Conservation (phyloP, 1,284 basidiomycete genomes). For the Meripilus lineatus region DNA sequence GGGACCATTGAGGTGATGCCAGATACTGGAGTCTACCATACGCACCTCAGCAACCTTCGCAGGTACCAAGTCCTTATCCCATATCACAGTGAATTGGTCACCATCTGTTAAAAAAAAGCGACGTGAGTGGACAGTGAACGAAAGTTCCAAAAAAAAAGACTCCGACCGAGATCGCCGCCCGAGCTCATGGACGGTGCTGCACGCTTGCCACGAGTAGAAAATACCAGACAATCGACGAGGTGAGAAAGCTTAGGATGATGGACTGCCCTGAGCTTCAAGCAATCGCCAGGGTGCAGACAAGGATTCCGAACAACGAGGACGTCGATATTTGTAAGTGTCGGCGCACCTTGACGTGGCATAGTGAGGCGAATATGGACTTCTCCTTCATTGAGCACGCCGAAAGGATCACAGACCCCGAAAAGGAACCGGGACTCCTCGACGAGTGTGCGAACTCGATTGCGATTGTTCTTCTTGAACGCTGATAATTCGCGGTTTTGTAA, state of each 20-base stretch:
- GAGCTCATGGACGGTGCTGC: conserved; percentile 66
- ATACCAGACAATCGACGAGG: conserved; percentile 61
- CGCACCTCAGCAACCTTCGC: conserved; percentile 45
- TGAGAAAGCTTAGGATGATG: conserved; percentile 44
- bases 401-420: conserved; percentile 64
- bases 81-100: conserved; percentile 62
- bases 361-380: conserved; percentile 59
- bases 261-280: conserved; percentile 56
- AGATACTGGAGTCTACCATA: background rate
- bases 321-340: conserved; percentile 52
- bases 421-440: conserved; percentile 55
- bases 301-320: conserved; percentile 63
- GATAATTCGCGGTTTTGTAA: conserved; percentile 46
- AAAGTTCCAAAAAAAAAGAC: background rate
- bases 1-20: background rate
- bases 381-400: conserved; percentile 53
- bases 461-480: conserved; percentile 49
- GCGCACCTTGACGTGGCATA: conserved; percentile 41
- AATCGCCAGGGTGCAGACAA: conserved; percentile 64
- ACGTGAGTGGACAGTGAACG: conserved; percentile 2
- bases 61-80: conserved; percentile 62
- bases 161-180: conserved; percentile 54
- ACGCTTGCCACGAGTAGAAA: conserved; percentile 53
- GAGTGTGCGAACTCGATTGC: conserved; percentile 51
- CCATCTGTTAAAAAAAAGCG: conserved; percentile 33